Evolutionary conservation across 2,329 filamentous ascomycete genomes (phyloP).

Genomic region (Trichoderma sp.): DNA sequence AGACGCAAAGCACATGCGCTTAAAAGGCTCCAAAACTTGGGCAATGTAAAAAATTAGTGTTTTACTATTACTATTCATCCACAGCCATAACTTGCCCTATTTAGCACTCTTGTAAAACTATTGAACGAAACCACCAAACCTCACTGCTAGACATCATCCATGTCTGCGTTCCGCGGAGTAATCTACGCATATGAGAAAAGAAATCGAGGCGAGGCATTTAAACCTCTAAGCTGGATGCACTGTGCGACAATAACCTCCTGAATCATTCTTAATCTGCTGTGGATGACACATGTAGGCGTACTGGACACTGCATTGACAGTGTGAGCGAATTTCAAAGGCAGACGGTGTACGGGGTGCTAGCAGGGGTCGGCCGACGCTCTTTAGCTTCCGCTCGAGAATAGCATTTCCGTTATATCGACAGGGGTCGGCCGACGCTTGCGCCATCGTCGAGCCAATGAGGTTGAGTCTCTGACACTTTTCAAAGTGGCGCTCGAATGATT

Average conservation of each 20-base stretch:
- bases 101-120: no score
- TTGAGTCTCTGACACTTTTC: no score
- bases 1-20: not conserved
- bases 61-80: no score
- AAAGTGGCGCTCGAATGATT: not conserved
- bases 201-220: not conserved
- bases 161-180: no score
- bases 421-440: constrained; percentile 10
- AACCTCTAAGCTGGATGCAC: not conserved
- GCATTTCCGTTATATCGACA: not conserved
- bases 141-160: no score
- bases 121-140: no score
- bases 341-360: not conserved
- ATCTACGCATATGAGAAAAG: not conserved
- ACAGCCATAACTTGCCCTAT: not conserved
- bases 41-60: no score
- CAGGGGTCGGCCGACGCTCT: constrained; percentile 13
- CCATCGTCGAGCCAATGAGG: not conserved
- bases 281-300: not conserved
- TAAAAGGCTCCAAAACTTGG: not conserved
- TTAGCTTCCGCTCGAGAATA: constrained; percentile 12
- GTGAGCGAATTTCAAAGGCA: not conserved
- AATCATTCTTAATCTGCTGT: not conserved
- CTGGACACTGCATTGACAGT: not conserved
- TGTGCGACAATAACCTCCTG: not conserved